Base-by-base conservation (phyloP, 257 asterid genomes). In the Solanum tarijense region DNA sequence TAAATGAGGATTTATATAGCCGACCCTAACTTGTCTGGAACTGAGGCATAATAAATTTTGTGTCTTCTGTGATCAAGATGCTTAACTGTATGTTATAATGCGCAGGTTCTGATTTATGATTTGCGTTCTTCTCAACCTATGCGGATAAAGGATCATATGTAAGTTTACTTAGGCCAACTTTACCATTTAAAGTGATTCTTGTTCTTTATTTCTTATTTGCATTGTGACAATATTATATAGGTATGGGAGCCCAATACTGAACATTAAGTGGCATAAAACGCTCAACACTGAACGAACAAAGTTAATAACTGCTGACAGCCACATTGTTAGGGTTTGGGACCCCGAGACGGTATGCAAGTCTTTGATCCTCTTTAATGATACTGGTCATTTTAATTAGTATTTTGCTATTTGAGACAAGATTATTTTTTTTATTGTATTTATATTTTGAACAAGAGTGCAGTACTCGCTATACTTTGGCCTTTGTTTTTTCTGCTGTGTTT, bases 251-350 rank as follows among this genome's bases (percentile, higher is more conserved):
- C 98, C 98, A 34, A 95, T 97, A 88, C 90, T 93, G 85, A 94
- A 93, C 88, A 96, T 97, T 71, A 97, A 95, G 92, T 97, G 99
- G 99, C 98, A 97, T 88, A 95, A 91, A 83, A 94, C 98, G 11
- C 92, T 95, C 27, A 95, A 96, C 91, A 90, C 96, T 46, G 93
- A 93, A 83, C 91, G 89, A 16, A 88, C 96, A 39, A 93, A 97
- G 90, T 84, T 97, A 91, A 94, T 97, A 75, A 93, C 98, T 86
- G 88, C 98, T 4, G 99, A 97, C 91, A 89, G 93, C 78, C 99
- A 96, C 92, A 92, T 93, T 58, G 98, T 96, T 91, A 92, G 98
- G 93, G 90, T 97, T 84, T 97, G 98, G 99, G 98, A 97, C 93
- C 95, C 97, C 86, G 93, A 92, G 55, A 97, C 98, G 60, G 98